phyloP scores from a whole-genome alignment of 805 yeast species.

The Lachancea fermentati region DNA sequence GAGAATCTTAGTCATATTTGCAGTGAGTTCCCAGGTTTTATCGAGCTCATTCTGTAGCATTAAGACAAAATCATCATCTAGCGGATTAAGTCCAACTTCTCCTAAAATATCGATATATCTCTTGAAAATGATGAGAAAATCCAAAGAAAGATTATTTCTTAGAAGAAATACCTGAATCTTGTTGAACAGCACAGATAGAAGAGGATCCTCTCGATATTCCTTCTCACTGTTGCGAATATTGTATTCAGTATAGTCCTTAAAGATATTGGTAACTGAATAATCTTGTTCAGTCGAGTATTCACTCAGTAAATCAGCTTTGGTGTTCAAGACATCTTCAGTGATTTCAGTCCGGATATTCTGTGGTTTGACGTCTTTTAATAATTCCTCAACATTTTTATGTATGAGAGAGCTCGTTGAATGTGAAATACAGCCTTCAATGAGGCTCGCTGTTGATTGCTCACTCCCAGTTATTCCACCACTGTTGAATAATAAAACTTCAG shows the following conservation, averaged over 20 bases:
- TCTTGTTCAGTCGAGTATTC: too few relatives aligned
- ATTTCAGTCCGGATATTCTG: not conserved
- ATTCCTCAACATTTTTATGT: conserved; percentile 12
- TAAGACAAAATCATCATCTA: conserved; percentile 19
- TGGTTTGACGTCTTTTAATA: conserved; percentile 6
- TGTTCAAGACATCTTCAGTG: not conserved
- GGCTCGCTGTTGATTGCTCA: conserved; percentile 13
- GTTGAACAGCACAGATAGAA: conserved; percentile 17
- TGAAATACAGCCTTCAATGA: conserved; percentile 11
- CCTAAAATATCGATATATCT: conserved; percentile 15
- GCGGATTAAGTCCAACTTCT: conserved; percentile 18
- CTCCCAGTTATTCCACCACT: too few relatives aligned
- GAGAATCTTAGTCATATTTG: conserved; percentile 15
- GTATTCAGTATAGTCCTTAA: not conserved
- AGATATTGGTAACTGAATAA: not conserved
- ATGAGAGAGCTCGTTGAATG: conserved; percentile 20
- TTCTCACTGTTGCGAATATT: not conserved
- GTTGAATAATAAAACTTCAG: too few relatives aligned
- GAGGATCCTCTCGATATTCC: conserved; percentile 8
- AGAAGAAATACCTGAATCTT: conserved; percentile 23
- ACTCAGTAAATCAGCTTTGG: too few relatives aligned
- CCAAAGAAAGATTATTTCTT: conserved; percentile 22
- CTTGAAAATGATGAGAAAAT: conserved; percentile 24
- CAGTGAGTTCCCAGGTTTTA: conserved; percentile 14
- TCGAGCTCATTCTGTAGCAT: conserved; percentile 20